phyloP scores from a whole-genome alignment of 179 eudicot species.

The Corrigiola litoralis region DNA sequence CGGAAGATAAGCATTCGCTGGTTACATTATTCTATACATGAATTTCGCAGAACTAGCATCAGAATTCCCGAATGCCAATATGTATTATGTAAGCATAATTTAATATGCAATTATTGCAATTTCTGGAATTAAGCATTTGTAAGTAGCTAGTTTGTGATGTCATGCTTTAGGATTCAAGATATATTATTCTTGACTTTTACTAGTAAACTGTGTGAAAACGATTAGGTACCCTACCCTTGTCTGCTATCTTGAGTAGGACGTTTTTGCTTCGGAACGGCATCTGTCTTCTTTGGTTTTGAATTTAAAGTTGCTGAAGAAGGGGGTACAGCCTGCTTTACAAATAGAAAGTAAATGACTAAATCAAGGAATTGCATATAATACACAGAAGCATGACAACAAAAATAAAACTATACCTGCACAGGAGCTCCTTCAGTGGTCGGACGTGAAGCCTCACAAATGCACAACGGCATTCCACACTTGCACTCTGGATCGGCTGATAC shows the following conservation, averaged over 20 bases:
- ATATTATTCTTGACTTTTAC: background rate
- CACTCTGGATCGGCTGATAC: slow-evolving; percentile 47
- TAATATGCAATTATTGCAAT: background rate
- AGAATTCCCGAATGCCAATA: too few species aligned
- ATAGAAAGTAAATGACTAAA: slow-evolving; percentile 7
- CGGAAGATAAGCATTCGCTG: slow-evolving; percentile 39
- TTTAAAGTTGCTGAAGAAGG: slow-evolving; percentile 29
- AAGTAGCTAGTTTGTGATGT: background rate
- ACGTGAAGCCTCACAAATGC: slow-evolving; percentile 80
- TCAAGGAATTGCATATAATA: background rate
- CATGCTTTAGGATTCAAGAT: background rate
- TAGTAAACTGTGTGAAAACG: slow-evolving; percentile 2
- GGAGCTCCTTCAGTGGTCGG: slow-evolving; percentile 39
- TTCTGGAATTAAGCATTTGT: background rate
- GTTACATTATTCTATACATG: too few species aligned
- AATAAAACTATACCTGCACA: slow-evolving; percentile 37
- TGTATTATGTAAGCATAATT: too few species aligned
- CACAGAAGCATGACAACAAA: slow-evolving; percentile 12
- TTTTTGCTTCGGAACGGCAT: slow-evolving; percentile 41
- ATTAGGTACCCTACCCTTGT: slow-evolving; percentile 46
- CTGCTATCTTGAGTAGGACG: slow-evolving; percentile 57
- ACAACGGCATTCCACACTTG: slow-evolving; percentile 99
- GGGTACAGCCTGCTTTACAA: slow-evolving; percentile 25
- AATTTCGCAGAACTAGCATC: too few species aligned
- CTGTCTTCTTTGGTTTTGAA: slow-evolving; percentile 54